These are phyloP conservation scores for Hericium rajendrae DNA, from an alignment of 768 basidiomycete genomes.

Conservation along the genomic window DNA sequence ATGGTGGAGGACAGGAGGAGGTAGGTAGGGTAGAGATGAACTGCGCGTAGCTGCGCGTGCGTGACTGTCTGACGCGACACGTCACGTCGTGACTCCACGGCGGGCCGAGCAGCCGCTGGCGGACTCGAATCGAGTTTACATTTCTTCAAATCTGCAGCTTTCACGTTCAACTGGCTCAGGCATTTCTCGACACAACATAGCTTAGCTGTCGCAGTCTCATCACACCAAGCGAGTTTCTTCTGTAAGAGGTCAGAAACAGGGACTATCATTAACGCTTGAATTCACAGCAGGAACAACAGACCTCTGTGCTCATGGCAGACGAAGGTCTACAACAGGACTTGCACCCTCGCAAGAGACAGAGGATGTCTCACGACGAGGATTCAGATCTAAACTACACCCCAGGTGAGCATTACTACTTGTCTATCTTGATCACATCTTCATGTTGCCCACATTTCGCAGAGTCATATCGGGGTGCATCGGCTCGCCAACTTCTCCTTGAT, in stretches of 20 bases:
- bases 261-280: no score
- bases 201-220: no score
- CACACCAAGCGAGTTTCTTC: no score
- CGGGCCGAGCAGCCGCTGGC: neutral
- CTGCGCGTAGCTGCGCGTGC: neutral
- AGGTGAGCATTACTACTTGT: no score
- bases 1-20: neutral
- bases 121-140: neutral
- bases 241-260: no score
- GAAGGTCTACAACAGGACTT: neutral
- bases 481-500: constrained; percentile 22
- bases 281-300: no score
- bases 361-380: neutral
- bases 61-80: neutral
- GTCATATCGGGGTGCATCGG: neutral
- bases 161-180: no score
- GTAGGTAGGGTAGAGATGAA: neutral
- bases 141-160: no score
- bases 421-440: neutral
- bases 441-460: neutral
- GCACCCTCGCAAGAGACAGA: neutral
- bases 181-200: no score
- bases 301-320: no score
- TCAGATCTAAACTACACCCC: neutral
- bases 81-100: neutral